Percentiles rank a stretch among this genome's conserved stretches.
phyloP scores from a whole-genome alignment of 2,329 filamentous ascomycete species.

The Xylaria sp. region DNA sequence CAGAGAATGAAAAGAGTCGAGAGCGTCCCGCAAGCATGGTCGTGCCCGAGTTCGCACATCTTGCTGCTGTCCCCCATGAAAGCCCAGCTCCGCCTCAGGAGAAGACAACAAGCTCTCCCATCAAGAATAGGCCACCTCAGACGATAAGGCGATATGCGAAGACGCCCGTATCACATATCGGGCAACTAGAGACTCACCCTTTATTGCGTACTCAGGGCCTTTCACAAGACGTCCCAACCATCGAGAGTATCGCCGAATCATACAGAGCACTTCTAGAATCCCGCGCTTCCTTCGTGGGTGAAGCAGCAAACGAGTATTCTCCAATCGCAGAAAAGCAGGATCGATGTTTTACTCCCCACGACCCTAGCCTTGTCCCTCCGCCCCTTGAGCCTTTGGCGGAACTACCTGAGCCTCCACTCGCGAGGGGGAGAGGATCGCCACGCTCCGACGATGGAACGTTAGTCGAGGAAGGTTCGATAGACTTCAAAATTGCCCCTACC shows the following conservation, averaged over 20 bases:
- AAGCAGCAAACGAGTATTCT: constrained; percentile 42
- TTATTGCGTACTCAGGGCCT: constrained; percentile 39
- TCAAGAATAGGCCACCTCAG: constrained; percentile 42
- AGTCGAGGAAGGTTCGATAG: constrained; percentile 59
- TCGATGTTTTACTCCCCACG: constrained; percentile 20
- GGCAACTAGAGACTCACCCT: constrained; percentile 57
- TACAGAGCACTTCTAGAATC: constrained; percentile 60
- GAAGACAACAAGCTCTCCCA: constrained; percentile 35
- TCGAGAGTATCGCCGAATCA: constrained; percentile 62
- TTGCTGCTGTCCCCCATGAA: constrained; percentile 44
- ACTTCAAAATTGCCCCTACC: constrained; percentile 58
- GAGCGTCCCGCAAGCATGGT: constrained; percentile 38
- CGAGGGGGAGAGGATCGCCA: constrained; percentile 47
- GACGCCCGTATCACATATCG: constrained; percentile 61
- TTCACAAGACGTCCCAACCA: constrained; percentile 53
- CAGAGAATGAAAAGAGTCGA: constrained; percentile 24
- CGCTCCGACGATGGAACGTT: constrained; percentile 59
- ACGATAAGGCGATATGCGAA: constrained; percentile 60
- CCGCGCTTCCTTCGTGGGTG: constrained; percentile 49
- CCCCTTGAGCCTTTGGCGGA: constrained; percentile 34
- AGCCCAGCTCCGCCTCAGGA: constrained; percentile 40
- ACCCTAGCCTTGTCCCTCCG: constrained; percentile 21
- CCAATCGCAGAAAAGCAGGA: constrained; percentile 12
- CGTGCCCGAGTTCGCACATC: constrained; percentile 51
- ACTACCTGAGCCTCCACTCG: constrained; percentile 28